These are phyloP conservation scores for Sanghuangporus baumii DNA, from an alignment of 1,284 basidiomycete genomes.

Conservation along the genomic window DNA sequence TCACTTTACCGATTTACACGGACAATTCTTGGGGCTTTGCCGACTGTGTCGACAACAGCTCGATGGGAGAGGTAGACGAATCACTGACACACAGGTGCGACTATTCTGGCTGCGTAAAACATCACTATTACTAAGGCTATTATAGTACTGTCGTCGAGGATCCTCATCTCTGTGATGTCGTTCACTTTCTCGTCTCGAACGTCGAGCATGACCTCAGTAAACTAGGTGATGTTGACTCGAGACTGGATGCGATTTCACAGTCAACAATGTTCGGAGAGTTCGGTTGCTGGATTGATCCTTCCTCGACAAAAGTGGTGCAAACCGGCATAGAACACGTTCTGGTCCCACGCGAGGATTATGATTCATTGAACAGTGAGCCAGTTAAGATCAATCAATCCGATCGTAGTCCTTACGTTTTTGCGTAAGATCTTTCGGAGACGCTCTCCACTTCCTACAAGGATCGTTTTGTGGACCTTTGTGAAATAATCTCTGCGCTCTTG, in stretches of 20 bases:
- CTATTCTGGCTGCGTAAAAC: neutral
- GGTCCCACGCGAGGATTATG: slow-evolving; percentile 56
- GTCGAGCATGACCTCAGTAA: slow-evolving; percentile 59
- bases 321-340: slow-evolving; percentile 69
- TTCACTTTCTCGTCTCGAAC: slow-evolving; percentile 79
- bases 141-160: neutral
- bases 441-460: slow-evolving; percentile 12
- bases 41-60: slow-evolving; percentile 26
- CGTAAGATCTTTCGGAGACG: slow-evolving; percentile 13
- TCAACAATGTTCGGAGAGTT: slow-evolving; percentile 58
- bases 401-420: slow-evolving; percentile 3
- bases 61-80: slow-evolving; percentile 28
- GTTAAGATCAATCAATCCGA: neutral
- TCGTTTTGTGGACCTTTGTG: slow-evolving; percentile 39
- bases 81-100: slow-evolving; percentile 18
- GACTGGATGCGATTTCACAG: slow-evolving; percentile 42
- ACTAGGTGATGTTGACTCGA: slow-evolving; percentile 26
- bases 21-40: slow-evolving; percentile 34
- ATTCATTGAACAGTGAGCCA: slow-evolving; percentile 46
- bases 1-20: slow-evolving; percentile 67
- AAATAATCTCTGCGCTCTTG: slow-evolving; percentile 51
- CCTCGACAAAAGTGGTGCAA: slow-evolving; percentile 72
- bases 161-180: slow-evolving; percentile 33
- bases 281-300: slow-evolving; percentile 82
- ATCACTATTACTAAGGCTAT: neutral